phyloP scores from a whole-genome alignment of 176 grass and related monocot species.

The Alopecurus myosuroides region DNA sequence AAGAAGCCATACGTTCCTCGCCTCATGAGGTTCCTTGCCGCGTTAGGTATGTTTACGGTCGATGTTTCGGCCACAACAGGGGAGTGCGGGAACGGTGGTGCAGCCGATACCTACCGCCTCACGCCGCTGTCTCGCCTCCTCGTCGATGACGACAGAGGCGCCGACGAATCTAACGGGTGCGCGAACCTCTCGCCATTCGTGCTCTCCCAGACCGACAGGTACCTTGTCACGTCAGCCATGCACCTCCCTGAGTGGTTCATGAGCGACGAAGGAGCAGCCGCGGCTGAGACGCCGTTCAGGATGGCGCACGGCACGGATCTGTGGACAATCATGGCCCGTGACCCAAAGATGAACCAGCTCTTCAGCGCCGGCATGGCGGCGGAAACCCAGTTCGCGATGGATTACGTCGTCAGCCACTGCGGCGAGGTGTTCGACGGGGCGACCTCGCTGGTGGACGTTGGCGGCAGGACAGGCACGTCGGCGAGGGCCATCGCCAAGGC shows the following conservation, averaged over 20 bases:
- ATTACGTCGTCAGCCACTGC: not conserved
- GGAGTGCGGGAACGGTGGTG: not conserved
- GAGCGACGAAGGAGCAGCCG: too few relatives aligned
- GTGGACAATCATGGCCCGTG: not conserved
- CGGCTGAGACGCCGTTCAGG: not conserved
- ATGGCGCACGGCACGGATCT: not conserved
- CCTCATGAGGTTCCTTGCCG: constrained; percentile 33
- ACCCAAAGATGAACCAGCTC: not conserved
- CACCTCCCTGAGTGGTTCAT: too few relatives aligned
- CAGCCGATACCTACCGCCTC: constrained; percentile 15
- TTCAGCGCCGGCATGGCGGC: constrained; percentile 28
- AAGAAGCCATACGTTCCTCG: constrained; percentile 16
- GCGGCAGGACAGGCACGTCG: not conserved
- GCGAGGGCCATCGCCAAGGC: not conserved
- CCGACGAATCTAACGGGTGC: not conserved
- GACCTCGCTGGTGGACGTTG: not conserved
- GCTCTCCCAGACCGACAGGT: too few relatives aligned
- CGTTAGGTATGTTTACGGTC: not conserved
- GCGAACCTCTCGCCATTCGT: not conserved
- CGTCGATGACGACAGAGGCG: not conserved
- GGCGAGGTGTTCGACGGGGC: not conserved
- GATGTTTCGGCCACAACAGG: not conserved
- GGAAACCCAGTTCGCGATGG: not conserved
- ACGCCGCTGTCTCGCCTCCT: constrained; percentile 29
- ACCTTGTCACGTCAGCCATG: too few relatives aligned